Conservation (phyloP, 495 filamentous ascomycete species). For the Talaromyces borbonicus region DNA sequence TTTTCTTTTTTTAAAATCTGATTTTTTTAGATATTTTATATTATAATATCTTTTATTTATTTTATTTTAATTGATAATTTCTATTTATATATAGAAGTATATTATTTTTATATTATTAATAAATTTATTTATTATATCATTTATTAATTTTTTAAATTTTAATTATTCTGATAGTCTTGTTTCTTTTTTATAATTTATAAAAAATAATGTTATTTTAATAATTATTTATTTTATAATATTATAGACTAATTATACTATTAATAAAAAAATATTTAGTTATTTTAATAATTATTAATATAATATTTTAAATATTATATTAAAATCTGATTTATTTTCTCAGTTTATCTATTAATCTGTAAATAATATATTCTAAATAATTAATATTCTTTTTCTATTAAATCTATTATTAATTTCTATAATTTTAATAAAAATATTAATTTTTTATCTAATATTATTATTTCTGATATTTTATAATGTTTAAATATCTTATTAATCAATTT, state of each 20-base stretch:
- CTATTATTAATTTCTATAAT: no score
- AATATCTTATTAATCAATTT: background rate
- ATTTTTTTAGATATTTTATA: no score
- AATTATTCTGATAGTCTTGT: no score
- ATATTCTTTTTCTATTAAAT: background rate
- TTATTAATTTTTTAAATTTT: background rate
- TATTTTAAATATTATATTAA: no score
- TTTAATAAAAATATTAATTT: background rate
- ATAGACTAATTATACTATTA: slow-evolving; percentile 9
- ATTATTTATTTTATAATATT: background rate
- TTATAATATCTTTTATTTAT: no score
- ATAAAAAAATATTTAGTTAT: no score
- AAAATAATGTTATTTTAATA: slow-evolving; percentile 11
- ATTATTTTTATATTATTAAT: background rate
- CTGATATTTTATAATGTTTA: background rate
- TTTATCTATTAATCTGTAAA: slow-evolving; percentile 21
- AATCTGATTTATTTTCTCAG: no score
- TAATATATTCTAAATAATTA: slow-evolving; percentile 9
- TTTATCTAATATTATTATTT: background rate
- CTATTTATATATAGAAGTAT: no score
- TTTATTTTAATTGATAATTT: no score
- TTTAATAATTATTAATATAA: no score
- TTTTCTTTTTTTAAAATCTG: background rate
- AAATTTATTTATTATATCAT: background rate
- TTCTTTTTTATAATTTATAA: slow-evolving; percentile 9